Base-by-base conservation (phyloP, 148 eudicot species). In the Vaccinium darrowii region DNA sequence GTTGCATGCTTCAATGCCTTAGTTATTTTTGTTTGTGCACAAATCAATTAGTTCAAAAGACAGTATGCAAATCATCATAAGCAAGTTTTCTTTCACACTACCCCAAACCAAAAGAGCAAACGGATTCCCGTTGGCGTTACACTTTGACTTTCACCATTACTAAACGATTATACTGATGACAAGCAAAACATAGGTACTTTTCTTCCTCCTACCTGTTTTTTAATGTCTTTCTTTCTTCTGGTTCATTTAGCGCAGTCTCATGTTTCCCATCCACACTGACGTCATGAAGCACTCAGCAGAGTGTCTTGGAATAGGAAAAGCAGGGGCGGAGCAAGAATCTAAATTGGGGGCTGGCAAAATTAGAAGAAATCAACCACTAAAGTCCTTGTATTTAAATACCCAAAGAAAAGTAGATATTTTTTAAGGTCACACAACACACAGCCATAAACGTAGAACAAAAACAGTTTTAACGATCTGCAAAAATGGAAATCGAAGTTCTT, bases 91-190 rank as follows among this genome's bases (percentile, higher is more conserved):
- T 47, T 43, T n/a, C 79, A 19, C 65, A 79, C 74, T 7, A 79
- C 3, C 30, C 65, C 51, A 23, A 5, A 78, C 21, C 81, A 54
- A 10, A 19, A 79, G 51, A 30, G 51, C 21, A 15, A 56, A 16
- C 12, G 8, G 14, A 15, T 15, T 14, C 23, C 63, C 39, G 2
- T n/a, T n/a, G n/a, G n/a, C n/a, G n/a, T 79, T 25, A 36, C 27
- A 78, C 43, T 79, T 79, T 16, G 21, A 54, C 81, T 79, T 79
- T 58, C 80, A 52, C 80, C 58, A 52, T 36, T 2, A 30, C n/a
- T 18, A 79, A 79, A 27, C 47, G 6, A 16, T 27, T 18, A 30
- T 53, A 57, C 43, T 36, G 39, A 33, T 53, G 65, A 47, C 47
- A 30, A 47, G 51, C 25, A 3, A 63, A 76, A 21, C 79, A 74